Percentiles rank a stretch among this genome's conserved stretches.
These are phyloP conservation scores for Sphaerulina musiva DNA, from an alignment of 2,329 filamentous ascomycete genomes.

Conservation along the genomic window DNA sequence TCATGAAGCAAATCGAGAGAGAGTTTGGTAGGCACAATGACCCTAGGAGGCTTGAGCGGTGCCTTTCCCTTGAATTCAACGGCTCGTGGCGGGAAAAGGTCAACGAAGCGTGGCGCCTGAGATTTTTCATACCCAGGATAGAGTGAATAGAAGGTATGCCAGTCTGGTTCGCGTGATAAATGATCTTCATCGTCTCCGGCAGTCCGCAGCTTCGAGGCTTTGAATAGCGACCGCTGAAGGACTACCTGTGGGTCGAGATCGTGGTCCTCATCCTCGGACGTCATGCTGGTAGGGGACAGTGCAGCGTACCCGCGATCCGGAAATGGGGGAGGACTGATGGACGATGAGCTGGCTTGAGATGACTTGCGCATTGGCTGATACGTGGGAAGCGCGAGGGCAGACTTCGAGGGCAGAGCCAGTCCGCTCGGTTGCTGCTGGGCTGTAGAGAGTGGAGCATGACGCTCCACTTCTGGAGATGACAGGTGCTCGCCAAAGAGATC, in stretches of 20 bases:
- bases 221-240: slow-evolving; percentile 31
- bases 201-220: slow-evolving; percentile 20
- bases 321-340: slow-evolving; percentile 25
- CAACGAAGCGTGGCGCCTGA: slow-evolving; percentile 69
- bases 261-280: slow-evolving; percentile 25
- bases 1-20: slow-evolving; percentile 79
- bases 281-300: slow-evolving; percentile 21
- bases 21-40: slow-evolving; percentile 78
- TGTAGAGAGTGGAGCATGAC: slow-evolving; percentile 18
- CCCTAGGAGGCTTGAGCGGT: slow-evolving; percentile 70
- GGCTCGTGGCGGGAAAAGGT: slow-evolving; percentile 73
- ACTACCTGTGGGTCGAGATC: slow-evolving; percentile 19
- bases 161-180: slow-evolving; percentile 52
- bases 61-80: slow-evolving; percentile 73
- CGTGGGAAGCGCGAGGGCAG: slow-evolving; percentile 27
- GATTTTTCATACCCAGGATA: slow-evolving; percentile 77
- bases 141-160: slow-evolving; percentile 69
- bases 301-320: slow-evolving; percentile 21
- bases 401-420: slow-evolving; percentile 31
- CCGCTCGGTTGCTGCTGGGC: slow-evolving; percentile 22
- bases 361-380: slow-evolving; percentile 7
- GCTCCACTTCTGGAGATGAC: slow-evolving; percentile 31
- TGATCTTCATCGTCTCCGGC: slow-evolving; percentile 25
- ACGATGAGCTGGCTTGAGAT: slow-evolving; percentile 18
- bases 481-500: slow-evolving; percentile 35